Base-by-base conservation (phyloP, 1,284 basidiomycete genomes). In the Cystobasidium sp. region DNA sequence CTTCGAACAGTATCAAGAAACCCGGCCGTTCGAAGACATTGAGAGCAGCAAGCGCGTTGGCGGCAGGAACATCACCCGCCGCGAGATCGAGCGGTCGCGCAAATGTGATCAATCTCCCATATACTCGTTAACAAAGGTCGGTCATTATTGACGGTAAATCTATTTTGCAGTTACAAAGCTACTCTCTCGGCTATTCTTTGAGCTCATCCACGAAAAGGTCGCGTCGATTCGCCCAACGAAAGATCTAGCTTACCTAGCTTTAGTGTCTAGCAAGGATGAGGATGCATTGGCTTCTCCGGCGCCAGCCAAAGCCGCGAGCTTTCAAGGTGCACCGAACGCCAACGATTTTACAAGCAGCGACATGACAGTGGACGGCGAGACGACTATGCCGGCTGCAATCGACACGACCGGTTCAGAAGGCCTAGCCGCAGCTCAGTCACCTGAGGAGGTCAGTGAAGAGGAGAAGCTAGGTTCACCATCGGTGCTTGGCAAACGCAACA, bases 211-310 rank as follows among this genome's bases (percentile, higher is more conserved):
- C 74, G 87, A 86, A 72, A 86, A 89, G 49, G 83, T 84, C 0
- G 81, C 88, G 6, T 87, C 93, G 6, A 88, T 97, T 31, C 92
- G 91, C 0, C 93, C 93, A 0, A 88, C 89, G 5, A 84, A 93
- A 58, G 92, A 95, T 79, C 86, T 97, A 12, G 94, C 94, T 8
- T 94, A 95, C 80, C 87, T 97, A n/a, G 94, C 94, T 0, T 86
- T 97, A 18, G 90, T 96, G 20, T 93, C 93, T 3, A 91, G 92
- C 2, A 88, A 91, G 79, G 92, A 94, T 76, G 93, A 95, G 81
- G 70, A 73, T n/a, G 63, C 62, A 37, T 47, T 51, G n/a, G 46
- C 70, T 12, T n/a, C 22, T 22, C 59, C 52, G 4, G 6, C 52
- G 8, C 20, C 46, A 22, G 41, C 59, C 18, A 18, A 39, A n/a